Conservation (phyloP, 2,329 filamentous ascomycete genomes). For the Beauveria varroae region DNA sequence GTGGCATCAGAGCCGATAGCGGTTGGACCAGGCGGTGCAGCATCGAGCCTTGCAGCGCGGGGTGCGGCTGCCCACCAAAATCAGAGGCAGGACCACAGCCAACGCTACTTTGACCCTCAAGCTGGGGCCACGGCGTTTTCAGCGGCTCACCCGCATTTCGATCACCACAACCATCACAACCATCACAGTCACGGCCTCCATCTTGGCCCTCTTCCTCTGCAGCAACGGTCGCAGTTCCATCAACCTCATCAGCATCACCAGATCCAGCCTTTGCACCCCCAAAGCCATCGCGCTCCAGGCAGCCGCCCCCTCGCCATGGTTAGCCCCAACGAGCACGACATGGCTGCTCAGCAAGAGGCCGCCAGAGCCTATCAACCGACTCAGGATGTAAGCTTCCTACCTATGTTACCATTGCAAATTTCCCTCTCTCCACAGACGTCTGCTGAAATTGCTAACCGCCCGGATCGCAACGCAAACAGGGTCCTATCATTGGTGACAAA, state of each 20-base stretch:
- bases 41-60: neutral
- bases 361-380: constrained; percentile 51
- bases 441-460: neutral
- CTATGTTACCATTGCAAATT: neutral
- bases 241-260: constrained; percentile 14
- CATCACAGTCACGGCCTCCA: constrained; percentile 11
- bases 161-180: constrained; percentile 12
- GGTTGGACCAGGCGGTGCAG: neutral
- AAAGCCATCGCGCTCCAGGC: neutral
- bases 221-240: constrained; percentile 12
- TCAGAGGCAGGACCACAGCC: neutral
- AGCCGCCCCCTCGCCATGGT: constrained; percentile 23
- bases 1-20: neutral
- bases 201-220: constrained; percentile 10
- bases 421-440: neutral
- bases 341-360: constrained; percentile 53
- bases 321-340: constrained; percentile 31
- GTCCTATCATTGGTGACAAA: constrained; percentile 73
- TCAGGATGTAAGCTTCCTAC: constrained; percentile 39
- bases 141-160: neutral
- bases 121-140: neutral
- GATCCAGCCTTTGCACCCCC: neutral
- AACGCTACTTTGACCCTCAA: neutral
- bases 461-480: constrained; percentile 43
- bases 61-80: neutral